These are phyloP conservation scores for Pseudocercospora fuligena DNA, from an alignment of 2,329 filamentous ascomycete species.

Conservation along the genomic window DNA sequence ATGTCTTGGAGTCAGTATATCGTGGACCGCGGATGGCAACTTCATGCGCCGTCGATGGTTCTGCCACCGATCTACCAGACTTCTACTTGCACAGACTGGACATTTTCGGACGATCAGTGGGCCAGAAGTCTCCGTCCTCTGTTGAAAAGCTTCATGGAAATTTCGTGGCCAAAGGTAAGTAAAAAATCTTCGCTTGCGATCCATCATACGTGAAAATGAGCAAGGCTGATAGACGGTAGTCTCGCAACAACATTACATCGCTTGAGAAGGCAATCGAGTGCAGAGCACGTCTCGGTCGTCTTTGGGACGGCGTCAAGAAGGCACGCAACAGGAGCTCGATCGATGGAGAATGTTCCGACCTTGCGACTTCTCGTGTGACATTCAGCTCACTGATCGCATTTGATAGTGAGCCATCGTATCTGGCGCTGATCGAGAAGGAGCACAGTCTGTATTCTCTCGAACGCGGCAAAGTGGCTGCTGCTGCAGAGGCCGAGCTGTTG, in stretches of 20 bases:
- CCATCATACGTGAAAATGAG: too few relatives aligned
- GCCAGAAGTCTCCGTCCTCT: not conserved
- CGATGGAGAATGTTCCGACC: not conserved
- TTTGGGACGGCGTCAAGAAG: not conserved
- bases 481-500: not conserved
- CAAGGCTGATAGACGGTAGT: too few relatives aligned
- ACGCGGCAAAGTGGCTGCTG: not conserved
- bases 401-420: not conserved
- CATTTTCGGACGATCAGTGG: not conserved
- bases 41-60: not conserved
- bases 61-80: not conserved
- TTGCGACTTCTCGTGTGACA: not conserved
- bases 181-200: too few relatives aligned
- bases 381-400: not conserved
- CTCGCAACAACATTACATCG: not conserved
- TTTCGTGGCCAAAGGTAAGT: slow-evolving; percentile 14
- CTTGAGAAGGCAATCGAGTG: not conserved
- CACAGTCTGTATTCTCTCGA: not conserved
- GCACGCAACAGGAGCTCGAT: not conserved
- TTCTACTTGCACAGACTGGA: not conserved
- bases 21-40: not conserved
- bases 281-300: not conserved
- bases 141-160: not conserved
- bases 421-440: not conserved
- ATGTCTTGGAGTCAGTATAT: not conserved